Conservation (phyloP, 495 filamentous ascomycete species). For the Neurospora tetraspora region DNA sequence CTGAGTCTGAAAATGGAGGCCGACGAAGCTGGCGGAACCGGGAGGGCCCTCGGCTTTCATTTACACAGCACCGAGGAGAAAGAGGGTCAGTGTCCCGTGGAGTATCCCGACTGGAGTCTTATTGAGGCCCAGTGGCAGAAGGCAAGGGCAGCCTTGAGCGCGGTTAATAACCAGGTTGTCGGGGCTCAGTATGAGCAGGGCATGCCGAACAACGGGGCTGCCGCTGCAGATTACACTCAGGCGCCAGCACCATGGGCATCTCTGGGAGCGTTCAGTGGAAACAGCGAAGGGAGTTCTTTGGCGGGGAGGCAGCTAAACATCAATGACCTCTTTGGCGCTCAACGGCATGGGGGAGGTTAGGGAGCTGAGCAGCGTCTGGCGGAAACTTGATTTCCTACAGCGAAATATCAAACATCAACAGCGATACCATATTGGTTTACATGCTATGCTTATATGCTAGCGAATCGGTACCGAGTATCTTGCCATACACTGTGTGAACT, state of each 20-base stretch:
- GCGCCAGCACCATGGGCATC: background rate
- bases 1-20: slow-evolving; percentile 34
- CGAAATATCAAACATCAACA: background rate
- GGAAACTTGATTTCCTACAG: background rate
- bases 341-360: background rate
- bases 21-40: background rate
- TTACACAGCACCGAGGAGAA: background rate
- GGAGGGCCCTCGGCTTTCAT: background rate
- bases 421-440: background rate
- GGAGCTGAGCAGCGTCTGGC: background rate
- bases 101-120: background rate
- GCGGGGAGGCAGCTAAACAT: slow-evolving; percentile 21
- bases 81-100: background rate
- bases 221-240: background rate
- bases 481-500: background rate
- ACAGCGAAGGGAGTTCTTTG: background rate
- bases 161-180: background rate
- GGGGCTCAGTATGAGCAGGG: background rate
- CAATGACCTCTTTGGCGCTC: slow-evolving; percentile 22
- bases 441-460: background rate
- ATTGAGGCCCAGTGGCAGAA: background rate
- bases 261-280: background rate
- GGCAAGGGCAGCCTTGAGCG: background rate
- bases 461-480: background rate
- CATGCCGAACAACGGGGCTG: slow-evolving; percentile 2